These are phyloP conservation scores for Tulasnella sp. DNA, from an alignment of 768 basidiomycete species.

Conservation along the genomic window DNA sequence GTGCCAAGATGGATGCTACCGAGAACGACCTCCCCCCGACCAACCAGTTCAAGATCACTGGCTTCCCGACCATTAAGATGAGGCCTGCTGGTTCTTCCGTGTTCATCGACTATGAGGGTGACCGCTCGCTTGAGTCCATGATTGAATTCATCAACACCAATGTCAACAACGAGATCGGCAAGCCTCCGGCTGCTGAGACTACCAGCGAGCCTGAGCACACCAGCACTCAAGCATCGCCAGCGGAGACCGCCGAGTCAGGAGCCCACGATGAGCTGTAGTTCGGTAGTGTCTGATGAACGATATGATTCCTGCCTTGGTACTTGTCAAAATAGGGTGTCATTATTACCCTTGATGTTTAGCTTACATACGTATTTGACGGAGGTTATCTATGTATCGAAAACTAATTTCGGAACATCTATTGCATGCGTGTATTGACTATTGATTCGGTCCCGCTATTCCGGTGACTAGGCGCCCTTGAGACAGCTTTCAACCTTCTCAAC, in stretches of 20 bases:
- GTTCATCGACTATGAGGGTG: slow-evolving; percentile 91
- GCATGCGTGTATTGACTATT: too few species aligned
- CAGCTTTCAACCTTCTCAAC: too few species aligned
- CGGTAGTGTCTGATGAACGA: too few species aligned
- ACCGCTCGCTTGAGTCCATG: slow-evolving; percentile 76
- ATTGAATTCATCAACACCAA: slow-evolving; percentile 74
- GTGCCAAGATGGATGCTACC: slow-evolving; percentile 91
- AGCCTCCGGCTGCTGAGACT: background rate
- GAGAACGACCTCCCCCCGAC: slow-evolving; percentile 91
- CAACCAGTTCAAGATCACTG: slow-evolving; percentile 75
- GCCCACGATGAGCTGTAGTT: background rate
- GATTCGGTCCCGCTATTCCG: too few species aligned
- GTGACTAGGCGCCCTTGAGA: too few species aligned
- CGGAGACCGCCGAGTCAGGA: background rate
- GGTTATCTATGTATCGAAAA: too few species aligned
- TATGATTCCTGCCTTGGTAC: too few species aligned
- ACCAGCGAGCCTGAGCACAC: background rate
- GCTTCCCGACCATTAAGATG: slow-evolving; percentile 96
- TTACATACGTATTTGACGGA: too few species aligned
- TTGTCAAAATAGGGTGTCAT: too few species aligned
- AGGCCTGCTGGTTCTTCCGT: slow-evolving; percentile 77
- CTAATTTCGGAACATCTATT: too few species aligned
- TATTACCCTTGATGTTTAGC: too few species aligned
- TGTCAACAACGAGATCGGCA: slow-evolving; percentile 46
- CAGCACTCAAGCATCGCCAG: background rate